A percentile compares a stretch with the other conserved stretches of the same genome.
Conservation (phyloP, 2,329 filamentous ascomycete species). For the Ilyonectria destructans region DNA sequence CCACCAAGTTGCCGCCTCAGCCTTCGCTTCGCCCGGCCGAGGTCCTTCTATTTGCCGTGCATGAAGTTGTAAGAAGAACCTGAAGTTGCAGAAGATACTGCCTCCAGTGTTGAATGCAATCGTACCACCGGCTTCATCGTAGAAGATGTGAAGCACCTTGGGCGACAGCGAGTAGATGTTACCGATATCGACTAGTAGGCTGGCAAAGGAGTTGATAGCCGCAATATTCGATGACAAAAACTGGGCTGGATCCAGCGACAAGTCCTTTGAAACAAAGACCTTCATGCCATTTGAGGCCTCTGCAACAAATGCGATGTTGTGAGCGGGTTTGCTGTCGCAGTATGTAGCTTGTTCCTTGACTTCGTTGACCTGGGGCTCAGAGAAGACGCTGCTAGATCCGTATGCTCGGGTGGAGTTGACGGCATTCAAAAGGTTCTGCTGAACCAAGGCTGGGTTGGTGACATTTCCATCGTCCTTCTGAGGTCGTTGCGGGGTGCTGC, state of each 20-base stretch:
- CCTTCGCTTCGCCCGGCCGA: slow-evolving; percentile 63
- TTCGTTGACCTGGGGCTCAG: slow-evolving; percentile 78
- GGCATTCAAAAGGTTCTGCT: slow-evolving; percentile 83
- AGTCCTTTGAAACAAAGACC: slow-evolving; percentile 77
- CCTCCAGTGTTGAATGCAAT: slow-evolving; percentile 95
- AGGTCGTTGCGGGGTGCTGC: slow-evolving; percentile 33
- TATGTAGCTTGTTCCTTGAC: slow-evolving; percentile 90
- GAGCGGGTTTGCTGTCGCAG: slow-evolving; percentile 83
- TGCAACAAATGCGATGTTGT: slow-evolving; percentile 81
- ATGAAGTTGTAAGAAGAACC: slow-evolving; percentile 89
- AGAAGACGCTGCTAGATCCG: slow-evolving; percentile 82
- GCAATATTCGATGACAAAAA: slow-evolving; percentile 76
- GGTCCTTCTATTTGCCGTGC: slow-evolving; percentile 62
- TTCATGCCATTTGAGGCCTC: slow-evolving; percentile 81
- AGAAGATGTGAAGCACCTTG: slow-evolving; percentile 86
- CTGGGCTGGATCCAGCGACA: slow-evolving; percentile 60
- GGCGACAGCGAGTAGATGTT: slow-evolving; percentile 81
- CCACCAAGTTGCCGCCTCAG: slow-evolving; percentile 88
- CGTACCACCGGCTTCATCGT: slow-evolving; percentile 83
- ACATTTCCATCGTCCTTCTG: slow-evolving; percentile 67
- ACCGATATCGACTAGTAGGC: slow-evolving; percentile 78
- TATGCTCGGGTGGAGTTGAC: slow-evolving; percentile 85
- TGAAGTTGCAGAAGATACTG: slow-evolving; percentile 93
- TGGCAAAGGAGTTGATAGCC: slow-evolving; percentile 79
- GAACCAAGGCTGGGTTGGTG: slow-evolving; percentile 73